A percentile compares a stretch with the other conserved stretches of the same genome.
Evolutionary conservation across 441 rosid species (phyloP).

Genomic region (Capsella rubella): DNA sequence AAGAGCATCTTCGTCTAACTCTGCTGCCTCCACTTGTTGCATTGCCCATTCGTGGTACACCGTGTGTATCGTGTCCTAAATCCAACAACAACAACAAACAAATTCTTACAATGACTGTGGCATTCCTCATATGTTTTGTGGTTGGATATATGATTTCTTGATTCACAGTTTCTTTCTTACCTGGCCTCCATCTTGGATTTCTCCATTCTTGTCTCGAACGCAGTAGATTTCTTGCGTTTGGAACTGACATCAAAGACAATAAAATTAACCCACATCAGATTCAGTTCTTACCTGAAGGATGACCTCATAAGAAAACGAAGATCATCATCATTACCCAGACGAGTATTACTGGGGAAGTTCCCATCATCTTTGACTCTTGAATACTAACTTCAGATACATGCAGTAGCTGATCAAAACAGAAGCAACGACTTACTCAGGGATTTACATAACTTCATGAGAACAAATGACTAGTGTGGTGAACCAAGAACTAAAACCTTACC

Average conservation of each 20-base stretch:
- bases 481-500: conserved; percentile 51
- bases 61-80: conserved; percentile 86
- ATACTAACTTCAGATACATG: conserved; percentile 84
- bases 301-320: not conserved
- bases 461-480: not conserved
- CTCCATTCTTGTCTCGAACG: conserved; percentile 71
- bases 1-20: conserved; percentile 77
- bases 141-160: conserved; percentile 14
- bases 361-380: conserved; percentile 90
- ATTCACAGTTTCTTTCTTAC: conserved; percentile 43
- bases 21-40: conserved; percentile 86
- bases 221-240: conserved; percentile 84
- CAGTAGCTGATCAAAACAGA: conserved; percentile 60
- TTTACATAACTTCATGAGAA: conserved; percentile 5
- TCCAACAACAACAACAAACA: conserved; percentile 27
- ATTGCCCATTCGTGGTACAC: conserved; percentile 89
- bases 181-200: conserved; percentile 84
- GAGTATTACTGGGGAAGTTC: conserved; percentile 76
- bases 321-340: conserved; percentile 57
- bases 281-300: conserved; percentile 9
- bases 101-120: not conserved
- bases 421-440: conserved; percentile 8
- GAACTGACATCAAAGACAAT: conserved; percentile 57
- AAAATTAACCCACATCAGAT: conserved; percentile 3
- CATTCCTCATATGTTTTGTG: not conserved